Evolutionary conservation across 805 yeast genomes (phyloP), one percentile per base, ranked within the genome.

Genomic region (Suhomyces sp.): DNA sequence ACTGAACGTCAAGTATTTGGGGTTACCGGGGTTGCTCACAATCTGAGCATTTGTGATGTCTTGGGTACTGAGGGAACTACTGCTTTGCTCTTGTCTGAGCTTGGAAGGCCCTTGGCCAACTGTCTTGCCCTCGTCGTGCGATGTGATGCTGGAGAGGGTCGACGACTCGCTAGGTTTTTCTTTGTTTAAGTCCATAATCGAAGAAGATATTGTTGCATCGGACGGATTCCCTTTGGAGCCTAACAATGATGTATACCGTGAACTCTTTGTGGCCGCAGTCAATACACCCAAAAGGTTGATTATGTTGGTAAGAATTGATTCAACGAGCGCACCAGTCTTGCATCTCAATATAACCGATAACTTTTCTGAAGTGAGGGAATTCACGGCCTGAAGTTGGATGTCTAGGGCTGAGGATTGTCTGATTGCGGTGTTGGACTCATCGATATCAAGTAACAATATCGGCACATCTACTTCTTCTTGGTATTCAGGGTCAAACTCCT

Each of bases 331-430:
- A 10, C 68, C 66, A 46, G 56, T 66, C 35, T 57, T 55, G 53
- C 79, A 71, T 48, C 80, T 67, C 17, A 73, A 55, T 64, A 71
- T 66, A 5, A 73, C 60, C 48, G 61, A 58, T 55, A 62, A 60
- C 44, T 51, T 63, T 44, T 72, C 70, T 10, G 47, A 33, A 2
- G 70, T 67, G 27, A 74, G 62, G n/a, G 76, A 59, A 52, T 75
- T 69, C 4, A 53, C 52, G 6, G 75, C 55, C 23, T 60, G 61
- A 40, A 73, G 60, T 56, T 74, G 78, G 33, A 74, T 59, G 52
- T 75, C 80, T 27, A 75, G 61, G 1, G 78, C 77, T 2, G 73
- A 63, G 2, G 77, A 69, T 51, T 67, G 67, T 45, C 76, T 63
- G 2, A 65, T 53, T 8, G 63, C 64, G 23, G 72, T 65, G 10